Base-by-base conservation (phyloP, 495 filamentous ascomycete species). In the Talaromyces liani region DNA sequence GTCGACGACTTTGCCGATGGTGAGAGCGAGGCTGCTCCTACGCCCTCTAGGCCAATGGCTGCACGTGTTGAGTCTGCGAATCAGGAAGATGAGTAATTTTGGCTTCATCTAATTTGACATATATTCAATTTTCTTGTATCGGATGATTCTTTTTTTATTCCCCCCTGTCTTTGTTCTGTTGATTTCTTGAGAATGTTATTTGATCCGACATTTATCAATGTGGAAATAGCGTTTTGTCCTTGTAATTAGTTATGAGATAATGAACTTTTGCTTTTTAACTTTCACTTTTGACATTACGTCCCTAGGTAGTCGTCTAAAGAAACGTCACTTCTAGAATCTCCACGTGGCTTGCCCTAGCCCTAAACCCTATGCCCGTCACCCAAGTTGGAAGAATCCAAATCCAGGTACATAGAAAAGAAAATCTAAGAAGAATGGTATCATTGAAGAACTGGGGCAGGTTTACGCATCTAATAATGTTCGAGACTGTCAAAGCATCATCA, bases 21-120 rank as follows among this genome's bases (percentile, higher is more conserved):
- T 55, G 51, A 60, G 8, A 29, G 58, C 14, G 58, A 60, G 20
- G 36, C 58, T 6, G 39, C 29, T 36, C 12, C 58, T n/a, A 27
- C 58, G 39, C 18, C 33, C 6, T 24, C 20, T 4, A 10, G 33
- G 18, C 39, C 58, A 4, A 41, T 60, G 58, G 36, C 34, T n/a
- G 33, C 58, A 47, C 58, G 36, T 14, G 58, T 60, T 8, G 58
- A 60, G 12, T 60, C 58, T 24, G 58, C n/a, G 10, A 22, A 22
- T 58, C 18, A 58, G 18, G 45, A 22, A 16, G 36, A 41, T 2
- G 36, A 41, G 45, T 49, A 49, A 49, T 20, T 49, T 36, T 36
- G 10, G 2, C 3, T 18, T 49, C 2, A 20, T 49, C 4, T 49
- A 12, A 49, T 49, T 20, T 49, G 45, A 9, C 5, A 20, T 18